Base-by-base conservation (phyloP, 1,139 yeast genomes). In the Kodamaea ohmeri region DNA sequence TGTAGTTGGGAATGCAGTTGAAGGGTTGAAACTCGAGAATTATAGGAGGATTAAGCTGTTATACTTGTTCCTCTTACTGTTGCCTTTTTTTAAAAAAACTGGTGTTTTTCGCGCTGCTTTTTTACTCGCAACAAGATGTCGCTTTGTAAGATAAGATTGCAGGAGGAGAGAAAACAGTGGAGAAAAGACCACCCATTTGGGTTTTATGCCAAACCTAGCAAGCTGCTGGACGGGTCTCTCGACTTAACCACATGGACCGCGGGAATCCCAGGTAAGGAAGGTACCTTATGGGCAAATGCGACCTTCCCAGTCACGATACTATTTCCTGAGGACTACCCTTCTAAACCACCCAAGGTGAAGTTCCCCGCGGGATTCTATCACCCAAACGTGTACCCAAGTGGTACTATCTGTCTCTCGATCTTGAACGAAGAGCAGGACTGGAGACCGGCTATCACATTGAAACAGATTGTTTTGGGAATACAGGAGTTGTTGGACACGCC, bases 121-220 rank as follows among this genome's bases (percentile, higher is more conserved):
- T 9, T 20, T 20, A 6, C 6, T 9, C 22, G 9, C 8, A 31
- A n/a, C 17, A 27, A 7, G 37, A 56, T 56, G 75, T 70, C 76
- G 18, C 73, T 88, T 47, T 83, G 94, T 56, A 71, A 83, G 49
- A 88, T 80, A 46, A 75, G 96, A 50, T 72, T 88, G 41, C 95
- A 87, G 57, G 94, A 85, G 59, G 95, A 86, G 60, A 45, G 97
- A 59, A 92, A 90, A 63, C 90, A 85, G 60, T 92, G 99, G 99
- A 80, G 99, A 51, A 92, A 89, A 61, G 97, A 90, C 58, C 99
- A 94, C 60, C 99, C 99, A 0, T 92, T 89, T 62, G 98, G 98
- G 3, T 92, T 92, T 62, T 89, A 67, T 51, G 98, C 98, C 27
- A 88, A 86, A 55, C 99, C 99, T 4, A 60, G 68, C 30, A 90